Conservation (phyloP, 192 early-diverging fungal genomes). For the Chytriomyces confervae region DNA sequence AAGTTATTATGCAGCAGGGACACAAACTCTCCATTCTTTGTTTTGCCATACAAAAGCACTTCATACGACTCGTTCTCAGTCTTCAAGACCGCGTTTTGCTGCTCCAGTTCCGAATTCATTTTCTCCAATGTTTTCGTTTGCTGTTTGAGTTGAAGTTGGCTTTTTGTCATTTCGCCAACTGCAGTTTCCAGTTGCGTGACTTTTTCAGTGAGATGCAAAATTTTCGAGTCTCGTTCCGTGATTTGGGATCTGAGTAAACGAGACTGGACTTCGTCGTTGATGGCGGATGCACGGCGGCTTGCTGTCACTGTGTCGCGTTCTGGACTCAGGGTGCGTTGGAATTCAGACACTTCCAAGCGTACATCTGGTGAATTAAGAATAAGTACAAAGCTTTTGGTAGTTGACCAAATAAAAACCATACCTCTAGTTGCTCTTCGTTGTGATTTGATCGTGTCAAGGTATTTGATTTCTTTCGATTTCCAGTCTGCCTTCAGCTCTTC, state of each 20-base stretch:
- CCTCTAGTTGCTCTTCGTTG: conserved; percentile 2
- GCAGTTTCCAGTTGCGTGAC: not conserved
- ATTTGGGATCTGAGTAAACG: conserved; percentile 14
- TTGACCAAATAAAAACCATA: not conserved
- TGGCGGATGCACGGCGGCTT: conserved; percentile 2
- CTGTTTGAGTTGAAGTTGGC: not conserved
- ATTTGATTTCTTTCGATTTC: not conserved
- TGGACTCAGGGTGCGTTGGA: not conserved
- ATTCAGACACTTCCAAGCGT: not conserved
- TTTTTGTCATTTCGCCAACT: not conserved
- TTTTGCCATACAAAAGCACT: conserved; percentile 6
- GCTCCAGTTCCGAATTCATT: conserved; percentile 4
- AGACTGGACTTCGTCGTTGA: not conserved
- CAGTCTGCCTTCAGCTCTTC: not conserved
- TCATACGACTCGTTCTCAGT: not conserved
- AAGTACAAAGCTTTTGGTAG: not conserved
- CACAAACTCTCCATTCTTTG: not conserved
- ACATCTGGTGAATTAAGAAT: not conserved
- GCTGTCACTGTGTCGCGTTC: not conserved
- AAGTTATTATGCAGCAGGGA: not conserved
- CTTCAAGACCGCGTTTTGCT: not conserved
- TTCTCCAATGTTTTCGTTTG: not conserved
- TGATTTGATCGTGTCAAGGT: not conserved
- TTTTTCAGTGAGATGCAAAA: not conserved
- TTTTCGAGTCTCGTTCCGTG: conserved; percentile 1